phyloP scores from a whole-genome alignment of 164 flowering plant species.

The Litsea cubeba region DNA sequence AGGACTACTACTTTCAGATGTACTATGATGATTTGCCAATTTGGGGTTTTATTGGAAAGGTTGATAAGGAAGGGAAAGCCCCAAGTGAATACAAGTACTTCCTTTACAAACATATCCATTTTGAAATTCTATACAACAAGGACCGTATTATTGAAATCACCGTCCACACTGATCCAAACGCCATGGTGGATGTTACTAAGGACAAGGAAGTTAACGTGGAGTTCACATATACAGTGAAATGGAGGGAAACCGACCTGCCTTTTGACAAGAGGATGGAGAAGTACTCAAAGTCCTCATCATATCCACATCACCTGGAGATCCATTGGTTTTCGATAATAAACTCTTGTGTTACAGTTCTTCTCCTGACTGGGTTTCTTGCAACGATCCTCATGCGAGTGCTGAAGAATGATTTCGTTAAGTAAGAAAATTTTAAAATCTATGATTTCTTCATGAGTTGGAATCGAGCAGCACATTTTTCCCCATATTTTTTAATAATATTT shows the following conservation, averaged over 20 bases:
- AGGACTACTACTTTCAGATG: conserved; percentile 42
- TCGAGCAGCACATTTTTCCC: no score
- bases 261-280: conserved; percentile 42
- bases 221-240: conserved; percentile 34
- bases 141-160: conserved; percentile 39
- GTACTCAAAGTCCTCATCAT: conserved; percentile 27
- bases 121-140: conserved; percentile 32
- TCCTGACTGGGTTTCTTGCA: conserved; percentile 40
- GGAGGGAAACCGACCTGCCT: conserved; percentile 30
- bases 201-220: conserved; percentile 35
- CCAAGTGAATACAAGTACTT: conserved; percentile 30
- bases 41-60: conserved; percentile 41
- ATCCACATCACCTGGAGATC: conserved; percentile 41
- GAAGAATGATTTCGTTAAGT: conserved; percentile 42
- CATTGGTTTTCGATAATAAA: conserved; percentile 45
- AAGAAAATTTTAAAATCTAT: conserved; percentile 4
- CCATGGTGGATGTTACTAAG: conserved; percentile 37
- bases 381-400: conserved; percentile 44
- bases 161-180: conserved; percentile 27
- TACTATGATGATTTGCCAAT: conserved; percentile 40
- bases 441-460: not conserved
- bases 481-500: no score
- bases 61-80: conserved; percentile 29
- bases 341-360: conserved; percentile 41
- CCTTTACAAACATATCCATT: conserved; percentile 33